Evolutionary conservation across 2,329 filamentous ascomycete species (phyloP).

Genomic region (Plectosphaerella cucumerina): DNA sequence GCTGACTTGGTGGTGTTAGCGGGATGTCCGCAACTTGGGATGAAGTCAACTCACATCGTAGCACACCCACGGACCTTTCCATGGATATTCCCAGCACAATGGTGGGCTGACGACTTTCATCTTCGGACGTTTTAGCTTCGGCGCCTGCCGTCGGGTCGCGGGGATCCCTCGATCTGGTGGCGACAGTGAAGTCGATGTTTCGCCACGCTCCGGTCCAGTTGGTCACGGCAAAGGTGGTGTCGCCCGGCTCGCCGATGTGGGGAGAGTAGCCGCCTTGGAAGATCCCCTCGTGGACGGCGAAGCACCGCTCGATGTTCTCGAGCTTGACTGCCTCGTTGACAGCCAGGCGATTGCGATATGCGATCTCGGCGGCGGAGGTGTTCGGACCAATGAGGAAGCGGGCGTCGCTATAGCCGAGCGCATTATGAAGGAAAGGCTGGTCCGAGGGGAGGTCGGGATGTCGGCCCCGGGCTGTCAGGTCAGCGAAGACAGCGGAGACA

Average conservation of each 20-base stretch:
- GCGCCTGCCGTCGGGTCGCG: background rate
- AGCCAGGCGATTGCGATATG: constrained; percentile 10
- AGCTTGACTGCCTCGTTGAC: constrained; percentile 13
- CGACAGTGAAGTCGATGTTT: constrained; percentile 11
- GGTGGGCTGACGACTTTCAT: constrained; percentile 5
- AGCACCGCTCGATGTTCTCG: constrained; percentile 7
- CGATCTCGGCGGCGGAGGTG: constrained; percentile 11
- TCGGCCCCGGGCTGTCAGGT: constrained; percentile 9
- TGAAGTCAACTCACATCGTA: background rate
- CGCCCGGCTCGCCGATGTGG: constrained; percentile 14
- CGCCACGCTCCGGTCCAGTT: constrained; percentile 15
- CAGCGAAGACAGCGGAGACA: background rate
- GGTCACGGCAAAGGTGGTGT: constrained; percentile 9
- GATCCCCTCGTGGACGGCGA: constrained; percentile 8
- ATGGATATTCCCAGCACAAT: background rate
- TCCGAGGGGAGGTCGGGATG: constrained; percentile 8
- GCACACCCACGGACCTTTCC: background rate
- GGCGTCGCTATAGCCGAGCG: constrained; percentile 5
- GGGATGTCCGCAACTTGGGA: background rate
- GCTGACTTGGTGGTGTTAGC: constrained; percentile 2
- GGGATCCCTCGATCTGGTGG: background rate
- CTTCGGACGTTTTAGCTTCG: constrained; percentile 1
- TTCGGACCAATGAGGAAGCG: constrained; percentile 6
- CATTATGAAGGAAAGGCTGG: constrained; percentile 15
- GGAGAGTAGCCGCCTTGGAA: background rate